A percentile compares a stretch with the other conserved stretches of the same genome.
Conservation (phyloP, 2,329 filamentous ascomycete genomes). For the Pyrenochaeta sp. region DNA sequence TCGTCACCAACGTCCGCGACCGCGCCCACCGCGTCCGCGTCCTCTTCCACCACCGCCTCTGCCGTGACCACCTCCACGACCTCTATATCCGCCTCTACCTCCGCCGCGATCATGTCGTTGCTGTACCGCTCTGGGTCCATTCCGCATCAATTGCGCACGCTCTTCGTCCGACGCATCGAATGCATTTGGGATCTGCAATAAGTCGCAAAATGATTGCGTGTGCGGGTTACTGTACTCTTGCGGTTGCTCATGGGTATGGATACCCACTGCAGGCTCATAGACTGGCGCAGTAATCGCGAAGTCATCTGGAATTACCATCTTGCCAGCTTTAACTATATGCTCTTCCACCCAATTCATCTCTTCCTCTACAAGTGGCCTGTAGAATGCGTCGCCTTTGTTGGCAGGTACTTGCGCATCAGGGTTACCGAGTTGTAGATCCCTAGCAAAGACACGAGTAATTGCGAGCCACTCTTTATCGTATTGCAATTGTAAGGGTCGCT, state of each 20-base stretch:
- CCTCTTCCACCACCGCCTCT: conserved; percentile 34
- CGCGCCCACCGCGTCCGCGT: conserved; percentile 35
- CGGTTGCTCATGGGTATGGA: conserved; percentile 70
- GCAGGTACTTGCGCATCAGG: conserved; percentile 61
- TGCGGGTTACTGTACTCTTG: conserved; percentile 88
- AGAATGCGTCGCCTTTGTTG: conserved; percentile 74
- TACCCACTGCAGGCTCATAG: conserved; percentile 66
- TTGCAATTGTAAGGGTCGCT: conserved; percentile 67
- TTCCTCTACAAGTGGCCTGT: conserved; percentile 71
- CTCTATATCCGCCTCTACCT: conserved; percentile 35
- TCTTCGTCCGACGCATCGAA: conserved; percentile 80
- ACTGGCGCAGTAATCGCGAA: conserved; percentile 80
- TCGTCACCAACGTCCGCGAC: conserved; percentile 38
- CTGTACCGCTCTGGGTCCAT: conserved; percentile 40
- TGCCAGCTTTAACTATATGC: conserved; percentile 70
- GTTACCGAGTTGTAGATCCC: conserved; percentile 65
- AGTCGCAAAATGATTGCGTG: conserved; percentile 79
- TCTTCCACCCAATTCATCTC: conserved; percentile 83
- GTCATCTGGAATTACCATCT: conserved; percentile 76
- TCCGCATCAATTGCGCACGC: conserved; percentile 46
- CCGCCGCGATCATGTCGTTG: conserved; percentile 38
- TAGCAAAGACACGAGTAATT: conserved; percentile 83
- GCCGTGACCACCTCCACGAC: conserved; percentile 33
- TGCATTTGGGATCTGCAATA: conserved; percentile 79
- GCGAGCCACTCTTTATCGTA: conserved; percentile 97